phyloP scores from a whole-genome alignment of 805 yeast species.

The Alloascoidea africana region DNA sequence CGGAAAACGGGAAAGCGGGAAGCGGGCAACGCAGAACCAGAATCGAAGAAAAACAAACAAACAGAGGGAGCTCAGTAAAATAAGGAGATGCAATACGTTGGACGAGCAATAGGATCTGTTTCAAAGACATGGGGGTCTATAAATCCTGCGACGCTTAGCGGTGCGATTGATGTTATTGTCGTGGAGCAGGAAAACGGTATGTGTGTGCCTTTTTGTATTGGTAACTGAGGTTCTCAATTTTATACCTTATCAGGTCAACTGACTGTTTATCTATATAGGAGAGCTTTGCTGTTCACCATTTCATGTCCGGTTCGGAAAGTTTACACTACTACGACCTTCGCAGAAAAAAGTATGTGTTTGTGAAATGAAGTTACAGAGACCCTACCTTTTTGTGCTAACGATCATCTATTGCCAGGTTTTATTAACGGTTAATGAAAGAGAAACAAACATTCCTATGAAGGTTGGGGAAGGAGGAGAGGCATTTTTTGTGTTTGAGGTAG shows the following conservation, averaged over 20 bases:
- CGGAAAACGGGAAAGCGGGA: too few relatives aligned
- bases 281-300: conserved; percentile 84
- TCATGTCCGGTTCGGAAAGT: conserved; percentile 92
- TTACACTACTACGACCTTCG: conserved; percentile 82
- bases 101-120: conserved; percentile 86
- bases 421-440: conserved; percentile 68
- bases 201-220: conserved; percentile 5
- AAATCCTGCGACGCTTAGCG: conserved; percentile 91
- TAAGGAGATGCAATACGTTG: conserved; percentile 99
- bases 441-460: conserved; percentile 85
- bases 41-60: too few relatives aligned
- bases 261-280: conserved; percentile 16
- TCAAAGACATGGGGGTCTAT: conserved; percentile 95
- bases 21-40: too few relatives aligned
- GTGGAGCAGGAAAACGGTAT: conserved; percentile 73
- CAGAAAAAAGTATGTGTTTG: conserved; percentile 47
- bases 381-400: background rate
- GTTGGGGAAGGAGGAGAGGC: conserved; percentile 98
- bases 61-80: too few relatives aligned
- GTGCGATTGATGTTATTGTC: conserved; percentile 94
- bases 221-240: too few relatives aligned
- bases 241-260: conserved; percentile 1
- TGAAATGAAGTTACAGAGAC: background rate
- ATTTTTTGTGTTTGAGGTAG: conserved; percentile 86
- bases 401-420: conserved; percentile 46